phyloP scores from a whole-genome alignment of 805 yeast species.

The Debaryomyces maramus region DNA sequence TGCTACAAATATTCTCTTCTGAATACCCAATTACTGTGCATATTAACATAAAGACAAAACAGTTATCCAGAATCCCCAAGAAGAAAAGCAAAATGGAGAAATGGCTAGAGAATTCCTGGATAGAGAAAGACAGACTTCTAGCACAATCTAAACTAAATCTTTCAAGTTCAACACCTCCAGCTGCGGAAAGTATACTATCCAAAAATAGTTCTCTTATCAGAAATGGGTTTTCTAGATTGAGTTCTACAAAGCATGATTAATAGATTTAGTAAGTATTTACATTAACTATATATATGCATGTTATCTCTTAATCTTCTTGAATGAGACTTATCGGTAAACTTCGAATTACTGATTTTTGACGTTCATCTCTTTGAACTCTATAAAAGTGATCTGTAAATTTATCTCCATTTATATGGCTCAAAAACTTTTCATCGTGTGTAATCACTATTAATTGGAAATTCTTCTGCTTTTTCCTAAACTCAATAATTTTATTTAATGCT shows the following conservation, averaged over 20 bases:
- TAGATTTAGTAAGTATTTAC: background rate
- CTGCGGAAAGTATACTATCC: background rate
- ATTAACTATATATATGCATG: constrained; percentile 2
- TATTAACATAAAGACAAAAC: constrained; percentile 49
- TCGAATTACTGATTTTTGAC: constrained; percentile 75
- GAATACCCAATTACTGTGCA: constrained; percentile 35
- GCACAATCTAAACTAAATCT: constrained; percentile 6
- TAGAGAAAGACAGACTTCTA: constrained; percentile 55
- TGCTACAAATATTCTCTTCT: constrained; percentile 31
- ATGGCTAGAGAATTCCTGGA: constrained; percentile 79
- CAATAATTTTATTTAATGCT: constrained; percentile 74
- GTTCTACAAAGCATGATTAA: background rate
- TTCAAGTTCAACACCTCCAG: background rate
- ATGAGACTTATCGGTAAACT: constrained; percentile 43
- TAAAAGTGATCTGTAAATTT: constrained; percentile 86
- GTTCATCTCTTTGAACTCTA: constrained; percentile 74
- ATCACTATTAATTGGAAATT: constrained; percentile 94
- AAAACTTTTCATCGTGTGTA: constrained; percentile 93
- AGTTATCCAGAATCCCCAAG: constrained; percentile 48
- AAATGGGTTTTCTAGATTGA: background rate
- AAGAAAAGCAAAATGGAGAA: constrained; percentile 60
- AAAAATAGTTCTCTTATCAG: background rate
- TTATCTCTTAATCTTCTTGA: constrained; percentile 25
- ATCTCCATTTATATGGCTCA: constrained; percentile 81
- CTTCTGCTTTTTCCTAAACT: constrained; percentile 68